Evolutionary conservation across 495 filamentous ascomycete genomes (phyloP).

Genomic region (Aspergillus indologenus): DNA sequence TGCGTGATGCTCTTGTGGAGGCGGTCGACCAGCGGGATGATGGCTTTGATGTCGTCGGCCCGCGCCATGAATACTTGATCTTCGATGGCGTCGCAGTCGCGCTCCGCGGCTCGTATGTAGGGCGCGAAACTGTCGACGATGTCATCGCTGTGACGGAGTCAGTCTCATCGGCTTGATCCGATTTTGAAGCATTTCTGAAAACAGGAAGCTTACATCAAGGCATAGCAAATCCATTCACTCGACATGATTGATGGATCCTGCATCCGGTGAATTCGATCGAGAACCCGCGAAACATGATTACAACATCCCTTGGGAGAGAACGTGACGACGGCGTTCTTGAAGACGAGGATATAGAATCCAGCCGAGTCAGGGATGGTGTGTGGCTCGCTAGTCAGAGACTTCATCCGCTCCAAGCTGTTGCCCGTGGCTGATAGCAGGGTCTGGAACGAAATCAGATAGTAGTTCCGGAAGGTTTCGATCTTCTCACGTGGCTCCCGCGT

Average conservation of each 20-base stretch:
- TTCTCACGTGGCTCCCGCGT: constrained; percentile 92
- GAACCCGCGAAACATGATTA: constrained; percentile 72
- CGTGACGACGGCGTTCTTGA: constrained; percentile 84
- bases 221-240: constrained; percentile 97
- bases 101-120: constrained; percentile 69
- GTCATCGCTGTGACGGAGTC: constrained; percentile 63
- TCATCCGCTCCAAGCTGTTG: constrained; percentile 50
- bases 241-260: constrained; percentile 82
- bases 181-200: too few species aligned
- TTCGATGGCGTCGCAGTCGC: constrained; percentile 83
- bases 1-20: constrained; percentile 88
- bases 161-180: constrained; percentile 22
- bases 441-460: constrained; percentile 93
- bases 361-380: constrained; percentile 64
- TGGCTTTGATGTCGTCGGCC: constrained; percentile 71
- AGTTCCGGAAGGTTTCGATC: constrained; percentile 88
- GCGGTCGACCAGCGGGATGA: constrained; percentile 77
- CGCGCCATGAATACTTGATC: constrained; percentile 86
- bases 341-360: constrained; percentile 90
- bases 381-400: background rate
- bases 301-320: constrained; percentile 81
- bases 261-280: constrained; percentile 76
- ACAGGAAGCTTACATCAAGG: constrained; percentile 67
- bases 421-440: constrained; percentile 63
- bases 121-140: constrained; percentile 92